A percentile compares a stretch with the other conserved stretches of the same genome.
These are phyloP conservation scores for Polytrichum formosum DNA, from an alignment of 225 moss, liverwort and hornwort genomes.

Conservation along the genomic window DNA sequence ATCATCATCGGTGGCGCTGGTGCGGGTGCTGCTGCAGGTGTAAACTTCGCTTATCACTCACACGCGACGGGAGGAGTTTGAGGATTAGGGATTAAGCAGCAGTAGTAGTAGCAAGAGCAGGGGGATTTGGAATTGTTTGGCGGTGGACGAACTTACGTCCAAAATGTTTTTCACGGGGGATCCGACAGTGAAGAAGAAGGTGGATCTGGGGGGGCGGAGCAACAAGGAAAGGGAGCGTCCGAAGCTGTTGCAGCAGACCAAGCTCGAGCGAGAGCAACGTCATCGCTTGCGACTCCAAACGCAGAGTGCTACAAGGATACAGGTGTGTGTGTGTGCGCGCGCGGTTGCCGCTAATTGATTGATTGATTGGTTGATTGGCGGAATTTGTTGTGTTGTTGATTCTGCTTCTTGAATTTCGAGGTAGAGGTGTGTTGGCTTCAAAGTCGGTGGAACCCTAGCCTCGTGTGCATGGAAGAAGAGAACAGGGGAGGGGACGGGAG, in stretches of 20 bases:
- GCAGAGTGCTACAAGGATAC: slow-evolving; percentile 80
- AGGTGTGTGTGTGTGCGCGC: slow-evolving; percentile 34
- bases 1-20: too few species aligned
- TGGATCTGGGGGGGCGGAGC: slow-evolving; percentile 94
- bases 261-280: slow-evolving; percentile 83
- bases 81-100: not conserved
- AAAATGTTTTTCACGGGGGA: slow-evolving; percentile 92
- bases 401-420: too few species aligned
- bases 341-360: slow-evolving; percentile 10
- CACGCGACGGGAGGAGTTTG: too few species aligned
- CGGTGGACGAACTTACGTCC: not conserved
- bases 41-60: too few species aligned
- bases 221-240: slow-evolving; percentile 89
- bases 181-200: slow-evolving; percentile 91
- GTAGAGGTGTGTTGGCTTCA: too few species aligned
- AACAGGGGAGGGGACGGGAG: too few species aligned
- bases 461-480: too few species aligned
- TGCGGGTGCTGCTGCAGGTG: too few species aligned
- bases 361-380: not conserved
- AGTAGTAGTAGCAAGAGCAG: not conserved
- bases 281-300: slow-evolving; percentile 62
- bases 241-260: slow-evolving; percentile 76
- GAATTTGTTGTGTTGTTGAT: too few species aligned
- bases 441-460: too few species aligned
- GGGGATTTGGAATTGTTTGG: not conserved